Evolutionary conservation across 2,329 filamentous ascomycete species (phyloP).

Genomic region (Neonectria coccinea): DNA sequence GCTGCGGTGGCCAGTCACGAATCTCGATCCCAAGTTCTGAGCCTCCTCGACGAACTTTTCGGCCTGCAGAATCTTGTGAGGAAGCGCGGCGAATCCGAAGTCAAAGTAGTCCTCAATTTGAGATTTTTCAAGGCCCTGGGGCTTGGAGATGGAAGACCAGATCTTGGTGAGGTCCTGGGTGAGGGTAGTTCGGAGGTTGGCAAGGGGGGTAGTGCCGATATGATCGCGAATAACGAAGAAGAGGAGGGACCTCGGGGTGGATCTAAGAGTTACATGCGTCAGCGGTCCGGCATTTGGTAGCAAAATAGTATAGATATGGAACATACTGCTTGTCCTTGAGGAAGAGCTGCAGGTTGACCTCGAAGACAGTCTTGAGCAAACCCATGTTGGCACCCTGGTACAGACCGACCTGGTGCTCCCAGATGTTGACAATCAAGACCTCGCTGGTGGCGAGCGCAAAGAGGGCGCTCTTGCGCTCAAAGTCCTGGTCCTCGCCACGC

Average conservation of each 20-base stretch:
- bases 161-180: constrained; percentile 91
- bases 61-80: constrained; percentile 95
- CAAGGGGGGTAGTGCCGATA: constrained; percentile 88
- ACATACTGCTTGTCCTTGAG: constrained; percentile 92
- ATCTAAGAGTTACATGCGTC: constrained; percentile 61
- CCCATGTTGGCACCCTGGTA: constrained; percentile 99
- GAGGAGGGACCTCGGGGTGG: constrained; percentile 87
- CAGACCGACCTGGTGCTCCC: constrained; percentile 98
- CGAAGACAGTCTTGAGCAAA: constrained; percentile 96
- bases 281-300: constrained; percentile 25
- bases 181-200: constrained; percentile 90
- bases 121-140: constrained; percentile 86
- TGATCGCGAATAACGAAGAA: constrained; percentile 99
- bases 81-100: constrained; percentile 94
- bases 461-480: constrained; percentile 96
- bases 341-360: constrained; percentile 97
- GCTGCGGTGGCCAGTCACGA: constrained; percentile 83
- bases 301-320: constrained; percentile 12
- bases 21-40: constrained; percentile 81
- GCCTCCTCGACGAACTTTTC: constrained; percentile 90
- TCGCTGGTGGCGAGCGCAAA: constrained; percentile 98
- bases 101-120: constrained; percentile 98
- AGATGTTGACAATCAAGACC: constrained; percentile 98
- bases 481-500: constrained; percentile 97
- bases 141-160: constrained; percentile 94